Conservation (phyloP, 2,329 filamentous ascomycete genomes). For the Metarhizium brunneum region DNA sequence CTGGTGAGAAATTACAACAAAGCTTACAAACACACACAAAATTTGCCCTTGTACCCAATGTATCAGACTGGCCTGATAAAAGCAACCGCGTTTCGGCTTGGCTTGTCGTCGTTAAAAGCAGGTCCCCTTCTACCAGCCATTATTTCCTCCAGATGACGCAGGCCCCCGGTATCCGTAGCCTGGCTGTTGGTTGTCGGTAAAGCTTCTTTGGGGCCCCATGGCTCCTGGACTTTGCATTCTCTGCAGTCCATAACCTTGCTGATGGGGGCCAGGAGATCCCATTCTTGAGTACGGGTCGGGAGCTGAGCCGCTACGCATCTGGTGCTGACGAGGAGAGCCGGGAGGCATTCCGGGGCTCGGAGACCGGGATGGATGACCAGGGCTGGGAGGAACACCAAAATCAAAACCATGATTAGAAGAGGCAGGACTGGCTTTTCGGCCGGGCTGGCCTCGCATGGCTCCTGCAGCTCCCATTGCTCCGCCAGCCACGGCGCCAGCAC, state of each 20-base stretch:
- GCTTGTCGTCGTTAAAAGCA: neutral
- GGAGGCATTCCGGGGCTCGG: constrained; percentile 1
- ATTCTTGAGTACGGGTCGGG: constrained; percentile 4
- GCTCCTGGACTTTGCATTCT: constrained; percentile 9
- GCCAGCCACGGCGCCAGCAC: constrained; percentile 5
- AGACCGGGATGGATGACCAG: neutral
- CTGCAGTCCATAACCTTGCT: constrained; percentile 6
- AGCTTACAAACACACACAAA: neutral
- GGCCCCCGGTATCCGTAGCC: constrained; percentile 5
- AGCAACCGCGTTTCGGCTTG: neutral
- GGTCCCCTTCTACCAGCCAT: neutral
- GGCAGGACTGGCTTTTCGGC: constrained; percentile 8
- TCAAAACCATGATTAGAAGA: constrained; percentile 10
- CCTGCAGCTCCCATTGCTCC: neutral
- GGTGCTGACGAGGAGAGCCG: constrained; percentile 1
- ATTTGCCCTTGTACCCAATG: neutral
- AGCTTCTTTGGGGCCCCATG: constrained; percentile 6
- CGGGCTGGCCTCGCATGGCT: neutral
- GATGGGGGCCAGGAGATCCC: constrained; percentile 9
- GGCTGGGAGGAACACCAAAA: constrained; percentile 8
- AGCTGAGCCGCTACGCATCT: constrained; percentile 6
- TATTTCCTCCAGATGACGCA: neutral
- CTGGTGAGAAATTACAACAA: neutral
- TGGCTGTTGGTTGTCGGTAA: constrained; percentile 6
- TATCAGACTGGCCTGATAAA: too few relatives aligned